Conservation (phyloP, 176 grass and related monocot genomes). For the Avena eriantha region DNA sequence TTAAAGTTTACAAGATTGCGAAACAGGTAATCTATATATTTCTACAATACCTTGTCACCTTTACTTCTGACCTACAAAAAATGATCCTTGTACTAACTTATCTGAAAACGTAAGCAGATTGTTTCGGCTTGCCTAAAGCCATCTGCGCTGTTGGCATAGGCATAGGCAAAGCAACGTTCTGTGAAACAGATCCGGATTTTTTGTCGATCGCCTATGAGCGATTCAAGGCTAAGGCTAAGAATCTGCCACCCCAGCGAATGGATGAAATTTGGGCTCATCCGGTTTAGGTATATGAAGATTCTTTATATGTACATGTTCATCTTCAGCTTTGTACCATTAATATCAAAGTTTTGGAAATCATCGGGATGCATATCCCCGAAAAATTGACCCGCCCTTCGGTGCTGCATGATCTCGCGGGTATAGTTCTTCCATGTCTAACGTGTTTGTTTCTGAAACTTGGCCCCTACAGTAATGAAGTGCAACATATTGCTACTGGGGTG, state of each 20-base stretch:
- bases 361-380: constrained; percentile 67
- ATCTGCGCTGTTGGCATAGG: neutral
- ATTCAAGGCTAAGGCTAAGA: neutral
- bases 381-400: neutral
- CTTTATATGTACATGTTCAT: constrained; percentile 5
- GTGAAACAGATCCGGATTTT: neutral
- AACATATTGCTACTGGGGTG: too few relatives aligned
- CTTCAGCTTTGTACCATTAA: constrained; percentile 33
- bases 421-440: too few relatives aligned
- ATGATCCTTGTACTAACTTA: neutral
- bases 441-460: too few relatives aligned
- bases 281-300: neutral
- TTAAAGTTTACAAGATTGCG: neutral
- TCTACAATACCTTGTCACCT: neutral
- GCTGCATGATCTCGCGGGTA: too few relatives aligned
- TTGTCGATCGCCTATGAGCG: neutral
- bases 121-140: neutral
- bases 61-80: neutral
- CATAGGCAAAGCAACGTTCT: neutral
- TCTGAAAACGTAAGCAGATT: neutral
- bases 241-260: neutral
- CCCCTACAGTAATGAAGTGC: too few relatives aligned
- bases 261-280: neutral
- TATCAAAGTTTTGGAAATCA: constrained; percentile 70
- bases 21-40: neutral